Percentiles rank a stretch among this genome's conserved stretches.
These are phyloP conservation scores for Thalia dealbata DNA, from an alignment of 176 grass and related monocot species.

Conservation along the genomic window DNA sequence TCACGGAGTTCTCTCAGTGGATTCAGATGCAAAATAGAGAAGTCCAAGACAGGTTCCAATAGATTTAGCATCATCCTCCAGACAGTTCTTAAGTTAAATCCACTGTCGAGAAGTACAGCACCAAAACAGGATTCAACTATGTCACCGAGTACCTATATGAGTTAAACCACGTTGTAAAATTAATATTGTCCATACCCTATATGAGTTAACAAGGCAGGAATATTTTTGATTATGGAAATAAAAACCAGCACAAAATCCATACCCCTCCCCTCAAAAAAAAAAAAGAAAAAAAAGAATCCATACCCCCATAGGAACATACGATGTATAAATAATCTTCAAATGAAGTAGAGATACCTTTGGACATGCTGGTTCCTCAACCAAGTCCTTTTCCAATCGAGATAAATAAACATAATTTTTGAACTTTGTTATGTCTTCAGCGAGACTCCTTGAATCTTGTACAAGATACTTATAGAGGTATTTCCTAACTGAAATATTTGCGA, in stretches of 20 bases:
- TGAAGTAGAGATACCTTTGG: conserved; percentile 41
- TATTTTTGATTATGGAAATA: neutral
- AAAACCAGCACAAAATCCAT: neutral
- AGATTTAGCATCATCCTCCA: conserved; percentile 79
- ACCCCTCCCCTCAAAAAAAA: no score
- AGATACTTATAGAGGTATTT: conserved; percentile 64
- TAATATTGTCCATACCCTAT: no score
- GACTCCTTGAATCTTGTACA: conserved; percentile 63
- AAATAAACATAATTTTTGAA: conserved; percentile 71
- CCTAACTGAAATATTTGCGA: conserved; percentile 58
- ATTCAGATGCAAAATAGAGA: conserved; percentile 59
- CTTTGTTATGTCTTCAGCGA: conserved; percentile 38
- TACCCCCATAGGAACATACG: neutral
- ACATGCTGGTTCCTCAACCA: conserved; percentile 71
- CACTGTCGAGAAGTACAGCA: conserved; percentile 76
- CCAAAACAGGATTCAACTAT: conserved; percentile 93
- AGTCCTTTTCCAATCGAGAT: conserved; percentile 55
- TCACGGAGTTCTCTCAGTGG: conserved; percentile 73
- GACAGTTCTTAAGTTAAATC: conserved; percentile 55
- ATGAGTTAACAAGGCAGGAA: no score
- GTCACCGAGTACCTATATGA: conserved; percentile 78
- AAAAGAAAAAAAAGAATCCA: no score
- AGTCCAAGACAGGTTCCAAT: conserved; percentile 47
- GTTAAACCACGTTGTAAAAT: conserved; percentile 6
- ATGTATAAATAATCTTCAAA: neutral